Conservation (phyloP, 179 eudicot genomes). For the Gypsophila paniculata region DNA sequence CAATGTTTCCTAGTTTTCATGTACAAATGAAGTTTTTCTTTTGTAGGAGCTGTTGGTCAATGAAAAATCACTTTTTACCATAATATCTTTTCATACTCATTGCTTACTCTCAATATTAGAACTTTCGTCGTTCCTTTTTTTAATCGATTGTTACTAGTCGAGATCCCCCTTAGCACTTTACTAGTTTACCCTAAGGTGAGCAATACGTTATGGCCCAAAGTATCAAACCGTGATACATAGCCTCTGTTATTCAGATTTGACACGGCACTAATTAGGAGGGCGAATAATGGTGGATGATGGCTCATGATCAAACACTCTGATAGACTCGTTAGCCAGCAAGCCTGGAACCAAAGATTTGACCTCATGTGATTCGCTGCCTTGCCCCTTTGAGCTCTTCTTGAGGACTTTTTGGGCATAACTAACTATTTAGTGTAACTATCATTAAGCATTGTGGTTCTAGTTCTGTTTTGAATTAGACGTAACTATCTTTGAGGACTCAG, state of each 20-base stretch:
- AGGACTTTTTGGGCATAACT: not conserved
- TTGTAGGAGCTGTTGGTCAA: too few relatives aligned
- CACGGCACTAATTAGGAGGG: not conserved
- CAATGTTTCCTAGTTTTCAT: too few relatives aligned
- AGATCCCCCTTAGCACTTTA: too few relatives aligned
- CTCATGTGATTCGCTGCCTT: not conserved
- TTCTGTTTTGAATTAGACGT: not conserved
- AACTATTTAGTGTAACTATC: not conserved
- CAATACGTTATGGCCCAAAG: too few relatives aligned
- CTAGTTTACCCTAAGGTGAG: too few relatives aligned
- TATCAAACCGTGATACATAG: too few relatives aligned
- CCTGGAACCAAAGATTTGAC: slow-evolving; percentile 3
- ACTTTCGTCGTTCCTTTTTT: too few relatives aligned
- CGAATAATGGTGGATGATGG: not conserved
- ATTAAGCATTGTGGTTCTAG: not conserved
- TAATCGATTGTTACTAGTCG: too few relatives aligned
- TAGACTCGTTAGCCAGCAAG: not conserved
- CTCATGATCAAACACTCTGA: not conserved
- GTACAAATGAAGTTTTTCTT: too few relatives aligned
- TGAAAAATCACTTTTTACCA: too few relatives aligned
- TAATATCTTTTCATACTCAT: too few relatives aligned
- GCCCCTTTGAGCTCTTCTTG: not conserved
- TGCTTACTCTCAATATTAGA: too few relatives aligned
- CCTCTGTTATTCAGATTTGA: not conserved
- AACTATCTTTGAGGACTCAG: not conserved